A percentile compares a stretch with the other conserved stretches of the same genome.
Evolutionary conservation across 192 early-diverging fungal genomes (phyloP).

Genomic region (Coemansia sp.): DNA sequence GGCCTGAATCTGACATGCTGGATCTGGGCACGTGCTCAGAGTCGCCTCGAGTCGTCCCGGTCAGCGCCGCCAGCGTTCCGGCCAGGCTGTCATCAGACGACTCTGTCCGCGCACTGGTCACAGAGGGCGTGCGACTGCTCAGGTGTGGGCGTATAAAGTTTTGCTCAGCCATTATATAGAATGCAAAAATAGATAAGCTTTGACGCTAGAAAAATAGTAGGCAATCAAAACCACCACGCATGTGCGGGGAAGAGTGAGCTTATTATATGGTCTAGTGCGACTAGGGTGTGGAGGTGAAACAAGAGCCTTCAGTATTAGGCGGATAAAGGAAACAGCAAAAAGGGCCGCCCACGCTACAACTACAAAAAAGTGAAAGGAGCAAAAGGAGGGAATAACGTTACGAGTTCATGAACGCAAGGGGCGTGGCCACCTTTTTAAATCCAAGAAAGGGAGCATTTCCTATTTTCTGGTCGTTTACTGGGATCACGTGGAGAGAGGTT

Average conservation of each 20-base stretch:
- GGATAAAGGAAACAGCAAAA: neutral
- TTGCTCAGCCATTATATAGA: conserved; percentile 1
- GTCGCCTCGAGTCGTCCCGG: neutral
- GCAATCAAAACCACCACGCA: neutral
- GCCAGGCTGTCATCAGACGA: conserved; percentile 7
- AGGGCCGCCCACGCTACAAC: neutral
- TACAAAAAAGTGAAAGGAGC: neutral
- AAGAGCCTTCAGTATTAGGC: neutral
- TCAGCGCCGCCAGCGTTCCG: neutral
- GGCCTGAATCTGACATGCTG: neutral
- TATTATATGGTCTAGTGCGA: neutral
- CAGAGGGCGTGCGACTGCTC: conserved; percentile 7
- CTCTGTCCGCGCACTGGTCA: conserved; percentile 12
- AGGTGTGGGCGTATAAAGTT: neutral
- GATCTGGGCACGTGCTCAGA: neutral
- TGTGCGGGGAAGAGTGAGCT: neutral
- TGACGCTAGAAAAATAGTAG: neutral
- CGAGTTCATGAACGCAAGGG: neutral
- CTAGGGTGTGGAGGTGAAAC: neutral
- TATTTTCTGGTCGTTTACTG: neutral
- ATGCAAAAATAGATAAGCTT: conserved; percentile 1
- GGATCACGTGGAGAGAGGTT: conserved; percentile 9
- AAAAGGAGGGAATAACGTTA: neutral
- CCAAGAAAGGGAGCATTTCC: neutral
- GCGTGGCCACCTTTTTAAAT: neutral